phyloP scores from a whole-genome alignment of 2,329 filamentous ascomycete genomes.

The Coleophoma cylindrospora region DNA sequence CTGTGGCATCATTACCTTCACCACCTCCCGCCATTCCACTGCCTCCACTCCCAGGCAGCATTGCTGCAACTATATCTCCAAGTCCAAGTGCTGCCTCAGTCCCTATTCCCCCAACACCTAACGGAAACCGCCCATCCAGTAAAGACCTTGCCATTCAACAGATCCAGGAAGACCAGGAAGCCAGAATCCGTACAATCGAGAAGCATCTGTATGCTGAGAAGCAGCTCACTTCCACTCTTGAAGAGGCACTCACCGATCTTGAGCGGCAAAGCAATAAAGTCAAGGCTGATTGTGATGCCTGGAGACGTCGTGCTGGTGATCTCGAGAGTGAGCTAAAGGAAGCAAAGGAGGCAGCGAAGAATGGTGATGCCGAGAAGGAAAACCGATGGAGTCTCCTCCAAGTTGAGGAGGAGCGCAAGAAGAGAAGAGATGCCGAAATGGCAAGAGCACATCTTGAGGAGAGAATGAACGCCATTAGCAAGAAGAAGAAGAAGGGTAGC shows the following conservation, averaged over 20 bases:
- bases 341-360: conserved; percentile 39
- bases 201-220: conserved; percentile 96
- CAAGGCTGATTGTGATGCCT: conserved; percentile 83
- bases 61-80: conserved; percentile 40
- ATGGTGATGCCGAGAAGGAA: conserved; percentile 21
- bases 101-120: conserved; percentile 44
- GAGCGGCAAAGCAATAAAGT: conserved; percentile 89
- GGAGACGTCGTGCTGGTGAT: conserved; percentile 78
- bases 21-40: conserved; percentile 95
- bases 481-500: conserved; percentile 88
- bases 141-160: conserved; percentile 75
- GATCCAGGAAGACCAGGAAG: conserved; percentile 89
- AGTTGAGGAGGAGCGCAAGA: conserved; percentile 94
- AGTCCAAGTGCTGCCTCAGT: conserved; percentile 29
- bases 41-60: conserved; percentile 72
- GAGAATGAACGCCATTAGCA: conserved; percentile 85
- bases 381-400: conserved; percentile 73
- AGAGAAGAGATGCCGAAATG: conserved; percentile 83
- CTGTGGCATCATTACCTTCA: conserved; percentile 79
- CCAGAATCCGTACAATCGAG: conserved; percentile 90
- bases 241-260: conserved; percentile 91
- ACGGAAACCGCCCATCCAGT: conserved; percentile 67
- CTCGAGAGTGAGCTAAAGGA: conserved; percentile 41
- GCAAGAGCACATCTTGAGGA: conserved; percentile 87
- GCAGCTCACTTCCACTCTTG: conserved; percentile 89